phyloP scores from a whole-genome alignment of 352 stramenopile genomes.

The Poterioochromonas sp. region DNA sequence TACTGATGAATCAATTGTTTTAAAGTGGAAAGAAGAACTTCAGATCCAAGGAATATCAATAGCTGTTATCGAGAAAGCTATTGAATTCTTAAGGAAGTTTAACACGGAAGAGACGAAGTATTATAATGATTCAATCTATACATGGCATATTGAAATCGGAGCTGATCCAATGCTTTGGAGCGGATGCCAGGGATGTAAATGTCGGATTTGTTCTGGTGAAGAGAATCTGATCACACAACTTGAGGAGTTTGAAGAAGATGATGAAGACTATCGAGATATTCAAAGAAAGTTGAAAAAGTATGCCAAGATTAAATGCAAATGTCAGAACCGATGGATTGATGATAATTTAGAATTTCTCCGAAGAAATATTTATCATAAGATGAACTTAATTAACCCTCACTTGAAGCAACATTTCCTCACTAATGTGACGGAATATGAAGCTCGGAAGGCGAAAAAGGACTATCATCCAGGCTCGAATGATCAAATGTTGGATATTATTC shows the following conservation, averaged over 20 bases:
- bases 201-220: neutral
- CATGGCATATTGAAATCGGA: neutral
- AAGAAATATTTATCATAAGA: neutral
- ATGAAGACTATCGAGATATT: neutral
- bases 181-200: neutral
- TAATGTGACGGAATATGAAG: neutral
- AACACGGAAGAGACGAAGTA: neutral
- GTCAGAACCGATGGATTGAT: slow-evolving; percentile 1
- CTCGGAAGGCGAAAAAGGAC: neutral
- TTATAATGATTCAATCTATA: neutral
- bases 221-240: neutral
- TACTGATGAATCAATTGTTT: neutral
- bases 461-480: slow-evolving; percentile 23
- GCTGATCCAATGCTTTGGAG: neutral
- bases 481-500: neutral
- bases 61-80: neutral
- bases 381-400: neutral
- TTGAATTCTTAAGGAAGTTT: neutral
- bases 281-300: neutral
- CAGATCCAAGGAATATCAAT: neutral
- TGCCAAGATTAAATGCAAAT: slow-evolving; percentile 4
- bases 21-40: slow-evolving; percentile 4
- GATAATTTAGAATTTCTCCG: neutral
- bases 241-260: neutral
- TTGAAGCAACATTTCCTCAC: neutral